A percentile compares a stretch with the other conserved stretches of the same genome.
These are phyloP conservation scores for Lasiosphaeria ovina DNA, from an alignment of 495 filamentous ascomycete species.

Conservation along the genomic window DNA sequence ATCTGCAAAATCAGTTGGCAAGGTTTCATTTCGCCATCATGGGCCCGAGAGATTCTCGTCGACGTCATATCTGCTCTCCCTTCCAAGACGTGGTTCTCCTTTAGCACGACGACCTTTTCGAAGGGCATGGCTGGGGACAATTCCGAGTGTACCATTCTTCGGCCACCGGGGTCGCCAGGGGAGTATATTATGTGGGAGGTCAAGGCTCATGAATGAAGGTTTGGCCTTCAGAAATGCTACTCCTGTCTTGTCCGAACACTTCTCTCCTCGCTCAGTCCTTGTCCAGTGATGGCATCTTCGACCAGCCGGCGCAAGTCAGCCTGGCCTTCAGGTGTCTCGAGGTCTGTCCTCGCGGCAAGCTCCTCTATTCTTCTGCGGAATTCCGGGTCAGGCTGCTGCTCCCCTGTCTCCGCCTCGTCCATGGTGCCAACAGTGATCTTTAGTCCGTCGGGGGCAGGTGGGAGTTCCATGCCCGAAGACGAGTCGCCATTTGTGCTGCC, in stretches of 20 bases:
- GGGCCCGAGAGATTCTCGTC: conserved; percentile 42
- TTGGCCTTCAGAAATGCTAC: conserved; percentile 29
- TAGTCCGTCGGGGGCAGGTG: conserved; percentile 64
- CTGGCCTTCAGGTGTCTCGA: conserved; percentile 68
- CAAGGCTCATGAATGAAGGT: conserved; percentile 40
- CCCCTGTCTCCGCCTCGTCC: conserved; percentile 57
- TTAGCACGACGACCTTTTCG: conserved; percentile 46
- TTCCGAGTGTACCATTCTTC: conserved; percentile 47
- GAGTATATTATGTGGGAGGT: conserved; percentile 58
- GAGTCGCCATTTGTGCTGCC: conserved; percentile 22
- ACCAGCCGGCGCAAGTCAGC: conserved; percentile 65
- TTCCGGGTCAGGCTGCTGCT: conserved; percentile 62
- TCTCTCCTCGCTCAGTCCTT: conserved; percentile 54
- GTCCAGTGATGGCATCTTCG: conserved; percentile 61
- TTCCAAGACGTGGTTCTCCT: conserved; percentile 48
- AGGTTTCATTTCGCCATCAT: conserved; percentile 49
- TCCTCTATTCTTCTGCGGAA: conserved; percentile 75
- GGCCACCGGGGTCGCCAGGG: conserved; percentile 40
- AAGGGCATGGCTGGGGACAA: conserved; percentile 41
- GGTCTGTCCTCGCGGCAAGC: conserved; percentile 69
- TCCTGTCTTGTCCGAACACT: conserved; percentile 61
- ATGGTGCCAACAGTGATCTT: conserved; percentile 65
- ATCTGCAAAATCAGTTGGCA: conserved; percentile 54
- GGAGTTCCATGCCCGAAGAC: conserved; percentile 22
- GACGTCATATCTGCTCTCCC: conserved; percentile 41